A percentile compares a stretch with the other conserved stretches of the same genome.
Evolutionary conservation across 2,329 filamentous ascomycete genomes (phyloP).

Genomic region (Diplocarpon rosae): DNA sequence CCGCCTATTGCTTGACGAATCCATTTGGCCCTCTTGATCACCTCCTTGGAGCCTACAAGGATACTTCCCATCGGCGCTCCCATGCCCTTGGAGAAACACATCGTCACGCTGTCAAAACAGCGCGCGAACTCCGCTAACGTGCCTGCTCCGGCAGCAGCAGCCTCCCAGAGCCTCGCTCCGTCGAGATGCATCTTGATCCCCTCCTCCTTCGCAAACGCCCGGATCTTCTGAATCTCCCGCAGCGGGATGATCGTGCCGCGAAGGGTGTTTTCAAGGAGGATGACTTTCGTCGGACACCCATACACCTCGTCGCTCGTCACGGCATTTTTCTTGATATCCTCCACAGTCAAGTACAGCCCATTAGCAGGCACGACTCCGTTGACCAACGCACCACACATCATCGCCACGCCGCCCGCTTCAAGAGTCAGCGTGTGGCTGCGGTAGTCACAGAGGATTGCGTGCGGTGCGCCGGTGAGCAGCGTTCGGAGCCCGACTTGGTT

Average conservation of each 20-base stretch:
- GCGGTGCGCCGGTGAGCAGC: constrained; percentile 69
- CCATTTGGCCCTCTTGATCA: constrained; percentile 54
- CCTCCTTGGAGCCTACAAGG: constrained; percentile 46
- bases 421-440: constrained; percentile 64
- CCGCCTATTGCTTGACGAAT: constrained; percentile 75
- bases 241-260: constrained; percentile 69
- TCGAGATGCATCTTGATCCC: constrained; percentile 64
- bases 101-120: constrained; percentile 60
- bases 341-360: constrained; percentile 46
- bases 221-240: constrained; percentile 56
- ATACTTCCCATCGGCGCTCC: constrained; percentile 72
- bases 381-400: constrained; percentile 58
- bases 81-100: constrained; percentile 75
- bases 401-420: constrained; percentile 54
- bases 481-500: constrained; percentile 77
- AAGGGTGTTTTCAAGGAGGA: constrained; percentile 78
- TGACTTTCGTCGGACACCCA: constrained; percentile 66
- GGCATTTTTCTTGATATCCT: constrained; percentile 56
- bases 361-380: constrained; percentile 56
- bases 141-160: constrained; percentile 57
- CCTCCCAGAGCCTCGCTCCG: constrained; percentile 73
- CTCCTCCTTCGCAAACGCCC: constrained; percentile 53
- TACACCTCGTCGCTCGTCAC: constrained; percentile 61
- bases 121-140: constrained; percentile 54
- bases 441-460: constrained; percentile 67